Percentiles rank a stretch among this genome's conserved stretches.
Conservation (phyloP, 768 basidiomycete genomes). For the Pulveroboletus ravenelii region DNA sequence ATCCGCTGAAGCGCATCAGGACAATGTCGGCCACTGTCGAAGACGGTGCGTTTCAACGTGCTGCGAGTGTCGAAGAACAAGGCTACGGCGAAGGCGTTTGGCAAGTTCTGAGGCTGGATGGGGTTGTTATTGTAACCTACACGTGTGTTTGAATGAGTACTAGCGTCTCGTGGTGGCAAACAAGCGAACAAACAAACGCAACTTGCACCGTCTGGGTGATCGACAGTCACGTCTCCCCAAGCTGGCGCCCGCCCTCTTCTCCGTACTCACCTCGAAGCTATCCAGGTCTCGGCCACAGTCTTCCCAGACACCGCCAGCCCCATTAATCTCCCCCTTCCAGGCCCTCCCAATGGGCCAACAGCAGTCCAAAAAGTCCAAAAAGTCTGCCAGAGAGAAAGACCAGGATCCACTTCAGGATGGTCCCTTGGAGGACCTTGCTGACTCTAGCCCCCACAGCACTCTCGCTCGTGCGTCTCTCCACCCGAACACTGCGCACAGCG, state of each 20-base stretch:
- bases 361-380: constrained; percentile 78
- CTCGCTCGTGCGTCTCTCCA: constrained; percentile 43
- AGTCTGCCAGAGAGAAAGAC: constrained; percentile 65
- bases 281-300: constrained; percentile 69
- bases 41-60: constrained; percentile 99
- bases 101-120: constrained; percentile 69
- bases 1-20: constrained; percentile 40
- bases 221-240: constrained; percentile 36
- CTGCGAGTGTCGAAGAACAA: constrained; percentile 92
- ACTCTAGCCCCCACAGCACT: constrained; percentile 36
- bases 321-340: constrained; percentile 34
- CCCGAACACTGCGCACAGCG: constrained; percentile 38
- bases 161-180: constrained; percentile 12
- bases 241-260: constrained; percentile 81
- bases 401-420: constrained; percentile 44
- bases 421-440: constrained; percentile 36
- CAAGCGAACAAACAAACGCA: constrained; percentile 33
- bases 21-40: constrained; percentile 98
- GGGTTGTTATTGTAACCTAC: constrained; percentile 13
- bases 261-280: constrained; percentile 67
- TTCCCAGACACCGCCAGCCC: constrained; percentile 61
- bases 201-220: constrained; percentile 25
- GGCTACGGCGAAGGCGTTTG: constrained; percentile 85
- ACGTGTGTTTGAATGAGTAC: constrained; percentile 19
- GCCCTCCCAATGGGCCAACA: constrained; percentile 73